Evolutionary conservation across 495 filamentous ascomycete genomes (phyloP).

Genomic region (Arthonia radiata): DNA sequence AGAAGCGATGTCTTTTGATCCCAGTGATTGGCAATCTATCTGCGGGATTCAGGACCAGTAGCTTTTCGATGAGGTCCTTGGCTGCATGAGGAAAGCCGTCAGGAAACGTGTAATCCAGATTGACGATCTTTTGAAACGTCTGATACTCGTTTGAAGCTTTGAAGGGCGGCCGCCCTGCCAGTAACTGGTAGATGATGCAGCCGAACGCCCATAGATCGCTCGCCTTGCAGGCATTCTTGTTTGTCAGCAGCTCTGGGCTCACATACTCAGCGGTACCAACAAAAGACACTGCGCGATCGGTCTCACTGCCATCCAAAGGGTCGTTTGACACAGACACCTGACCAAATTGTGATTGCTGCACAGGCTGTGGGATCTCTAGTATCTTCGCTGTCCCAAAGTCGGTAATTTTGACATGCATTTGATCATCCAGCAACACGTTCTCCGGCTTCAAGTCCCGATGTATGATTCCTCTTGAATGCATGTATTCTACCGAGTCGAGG

Average conservation of each 20-base stretch:
- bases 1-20: constrained; percentile 94
- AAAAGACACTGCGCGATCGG: constrained; percentile 70
- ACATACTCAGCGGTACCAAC: constrained; percentile 98
- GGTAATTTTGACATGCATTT: constrained; percentile 96
- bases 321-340: constrained; percentile 13
- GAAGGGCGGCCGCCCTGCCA: constrained; percentile 85
- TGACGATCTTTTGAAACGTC: constrained; percentile 96
- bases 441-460: constrained; percentile 95
- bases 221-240: constrained; percentile 93
- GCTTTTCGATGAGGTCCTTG: constrained; percentile 73
- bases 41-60: constrained; percentile 73
- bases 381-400: constrained; percentile 97
- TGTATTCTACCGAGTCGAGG: constrained; percentile 86
- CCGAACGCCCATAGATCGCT: constrained; percentile 98
- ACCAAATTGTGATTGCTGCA: constrained; percentile 14
- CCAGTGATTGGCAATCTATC: constrained; percentile 81
- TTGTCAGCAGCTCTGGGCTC: constrained; percentile 79
- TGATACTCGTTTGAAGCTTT: constrained; percentile 94
- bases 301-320: constrained; percentile 30
- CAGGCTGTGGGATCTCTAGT: constrained; percentile 32
- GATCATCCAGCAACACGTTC: constrained; percentile 81
- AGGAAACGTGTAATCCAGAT: constrained; percentile 82
- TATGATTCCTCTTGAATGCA: constrained; percentile 90
- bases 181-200: constrained; percentile 94
- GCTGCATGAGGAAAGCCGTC: constrained; percentile 71